Conservation (phyloP, 371 early-diverging fungal species). For the Capillidium rhysosporum region DNA sequence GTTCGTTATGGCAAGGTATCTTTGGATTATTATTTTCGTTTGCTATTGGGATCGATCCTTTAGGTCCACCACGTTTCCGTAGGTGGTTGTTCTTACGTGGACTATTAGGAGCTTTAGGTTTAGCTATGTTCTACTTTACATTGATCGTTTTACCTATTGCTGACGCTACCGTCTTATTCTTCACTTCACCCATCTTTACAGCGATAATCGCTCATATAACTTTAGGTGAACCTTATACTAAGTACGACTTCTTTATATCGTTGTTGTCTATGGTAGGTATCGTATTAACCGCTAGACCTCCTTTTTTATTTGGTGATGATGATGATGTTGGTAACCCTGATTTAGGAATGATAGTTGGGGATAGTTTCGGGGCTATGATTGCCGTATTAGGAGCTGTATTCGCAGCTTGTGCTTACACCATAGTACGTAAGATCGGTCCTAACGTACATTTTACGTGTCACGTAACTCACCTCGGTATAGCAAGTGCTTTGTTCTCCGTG, state of each 20-base stretch:
- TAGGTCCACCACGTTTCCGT: conserved; percentile 26
- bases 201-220: conserved; percentile 36
- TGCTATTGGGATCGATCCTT: conserved; percentile 23
- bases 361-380: not conserved
- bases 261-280: conserved; percentile 39
- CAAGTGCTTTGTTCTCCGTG: conserved; percentile 21
- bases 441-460: conserved; percentile 46
- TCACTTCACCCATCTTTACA: conserved; percentile 54
- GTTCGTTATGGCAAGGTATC: conserved; percentile 38
- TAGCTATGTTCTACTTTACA: conserved; percentile 50
- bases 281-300: conserved; percentile 38
- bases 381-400: conserved; percentile 5
- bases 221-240: conserved; percentile 41
- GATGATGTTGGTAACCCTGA: not conserved
- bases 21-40: conserved; percentile 29
- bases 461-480: conserved; percentile 45
- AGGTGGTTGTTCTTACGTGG: conserved; percentile 39
- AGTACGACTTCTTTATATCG: conserved; percentile 29
- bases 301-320: conserved; percentile 22
- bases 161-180: conserved; percentile 61
- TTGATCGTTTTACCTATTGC: conserved; percentile 41
- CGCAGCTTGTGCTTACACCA: conserved; percentile 36
- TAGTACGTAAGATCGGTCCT: conserved; percentile 46
- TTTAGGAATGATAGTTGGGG: not conserved
- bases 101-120: conserved; percentile 34